phyloP scores from a whole-genome alignment of 192 early-diverging fungal genomes.

The Backusella morwellensis region DNA sequence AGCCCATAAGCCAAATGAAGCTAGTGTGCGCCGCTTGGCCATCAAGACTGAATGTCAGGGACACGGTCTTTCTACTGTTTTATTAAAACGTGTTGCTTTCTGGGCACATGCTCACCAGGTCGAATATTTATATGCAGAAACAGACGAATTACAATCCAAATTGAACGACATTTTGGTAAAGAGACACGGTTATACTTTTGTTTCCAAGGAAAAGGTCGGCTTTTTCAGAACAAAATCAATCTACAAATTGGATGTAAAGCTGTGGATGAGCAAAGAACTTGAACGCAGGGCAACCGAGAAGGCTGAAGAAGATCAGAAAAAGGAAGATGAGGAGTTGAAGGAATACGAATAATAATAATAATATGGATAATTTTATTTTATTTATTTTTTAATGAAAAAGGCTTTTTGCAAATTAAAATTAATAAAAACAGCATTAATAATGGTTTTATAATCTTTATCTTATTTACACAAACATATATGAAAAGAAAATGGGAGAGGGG shows the following conservation, averaged over 20 bases:
- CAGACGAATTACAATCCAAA: constrained; percentile 28
- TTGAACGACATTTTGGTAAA: constrained; percentile 25
- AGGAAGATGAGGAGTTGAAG: constrained; percentile 30
- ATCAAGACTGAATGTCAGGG: constrained; percentile 35
- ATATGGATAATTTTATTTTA: background rate
- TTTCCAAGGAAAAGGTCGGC: constrained; percentile 19
- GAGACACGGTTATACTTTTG: constrained; percentile 25
- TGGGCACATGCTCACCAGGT: constrained; percentile 33
- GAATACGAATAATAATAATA: constrained; percentile 14
- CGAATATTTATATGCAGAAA: constrained; percentile 37
- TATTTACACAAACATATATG: constrained; percentile 5
- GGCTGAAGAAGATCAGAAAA: background rate
- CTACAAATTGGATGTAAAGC: constrained; percentile 35
- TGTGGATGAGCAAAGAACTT: constrained; percentile 27
- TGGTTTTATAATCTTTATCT: background rate
- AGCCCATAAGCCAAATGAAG: constrained; percentile 33
- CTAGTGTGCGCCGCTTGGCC: constrained; percentile 31
- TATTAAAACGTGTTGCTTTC: constrained; percentile 35
- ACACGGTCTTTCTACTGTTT: constrained; percentile 36
- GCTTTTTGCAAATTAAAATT: background rate
- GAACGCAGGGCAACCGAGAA: constrained; percentile 15
- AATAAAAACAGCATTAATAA: background rate
- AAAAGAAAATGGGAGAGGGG: constrained; percentile 2
- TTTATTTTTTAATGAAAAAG: background rate
- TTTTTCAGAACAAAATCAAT: constrained; percentile 18